Percentiles rank a stretch among this genome's conserved stretches.
Conservation (phyloP, 2,329 filamentous ascomycete genomes). For the Cladobotryum mycophilum region DNA sequence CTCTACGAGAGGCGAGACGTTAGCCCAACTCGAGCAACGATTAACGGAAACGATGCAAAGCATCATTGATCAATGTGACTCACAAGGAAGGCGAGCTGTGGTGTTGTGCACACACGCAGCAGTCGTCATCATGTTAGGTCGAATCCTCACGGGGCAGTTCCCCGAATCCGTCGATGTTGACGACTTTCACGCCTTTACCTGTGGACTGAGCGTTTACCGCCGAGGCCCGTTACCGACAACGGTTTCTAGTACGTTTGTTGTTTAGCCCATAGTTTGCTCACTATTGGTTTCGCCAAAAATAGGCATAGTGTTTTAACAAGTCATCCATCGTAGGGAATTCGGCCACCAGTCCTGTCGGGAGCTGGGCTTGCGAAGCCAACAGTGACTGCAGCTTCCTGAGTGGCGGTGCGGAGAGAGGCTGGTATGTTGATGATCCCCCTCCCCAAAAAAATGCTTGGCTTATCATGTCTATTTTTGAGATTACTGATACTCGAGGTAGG, state of each 20-base stretch:
- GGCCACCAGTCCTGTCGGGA: slow-evolving; percentile 42
- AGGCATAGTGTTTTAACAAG: no score
- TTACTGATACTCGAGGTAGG: slow-evolving; percentile 18
- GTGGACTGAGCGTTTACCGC: slow-evolving; percentile 64
- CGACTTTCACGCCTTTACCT: slow-evolving; percentile 82
- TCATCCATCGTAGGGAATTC: no score
- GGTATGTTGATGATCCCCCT: slow-evolving; percentile 49
- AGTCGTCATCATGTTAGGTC: slow-evolving; percentile 77
- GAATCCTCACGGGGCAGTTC: slow-evolving; percentile 72
- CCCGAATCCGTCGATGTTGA: slow-evolving; percentile 65
- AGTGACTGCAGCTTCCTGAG: slow-evolving; percentile 80
- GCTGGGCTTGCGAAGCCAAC: slow-evolving; percentile 75
- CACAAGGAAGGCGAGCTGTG: slow-evolving; percentile 61
- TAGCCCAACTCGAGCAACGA: slow-evolving; percentile 73
- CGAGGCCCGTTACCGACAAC: slow-evolving; percentile 17
- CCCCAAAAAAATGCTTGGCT: slow-evolving; percentile 3
- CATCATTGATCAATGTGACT: slow-evolving; percentile 68
- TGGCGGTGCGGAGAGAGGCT: slow-evolving; percentile 79
- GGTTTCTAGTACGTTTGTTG: background rate
- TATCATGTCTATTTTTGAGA: background rate
- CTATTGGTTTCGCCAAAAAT: no score
- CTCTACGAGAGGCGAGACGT: slow-evolving; percentile 66
- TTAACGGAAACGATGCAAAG: slow-evolving; percentile 62
- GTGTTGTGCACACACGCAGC: slow-evolving; percentile 88
- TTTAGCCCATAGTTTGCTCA: no score